Base-by-base conservation (phyloP, 495 filamentous ascomycete species). In the Chaetomium fimeti region DNA sequence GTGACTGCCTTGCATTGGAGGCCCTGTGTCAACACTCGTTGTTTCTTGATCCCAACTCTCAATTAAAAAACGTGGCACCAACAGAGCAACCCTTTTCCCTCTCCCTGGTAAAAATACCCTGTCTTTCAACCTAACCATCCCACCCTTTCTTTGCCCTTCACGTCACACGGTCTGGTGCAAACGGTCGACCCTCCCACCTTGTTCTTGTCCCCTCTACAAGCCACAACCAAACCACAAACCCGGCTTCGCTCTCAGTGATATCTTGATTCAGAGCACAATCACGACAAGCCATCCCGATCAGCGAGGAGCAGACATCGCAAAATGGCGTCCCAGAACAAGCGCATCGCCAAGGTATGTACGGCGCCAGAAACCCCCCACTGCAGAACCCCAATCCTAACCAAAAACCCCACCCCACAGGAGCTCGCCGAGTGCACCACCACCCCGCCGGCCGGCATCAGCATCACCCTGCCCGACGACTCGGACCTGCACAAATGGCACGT, bases 401-500 rank as follows among this genome's bases (percentile, higher is more conserved):
- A 6, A 28, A 68, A 29, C 32, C 32, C 29, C 43, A 20, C 62
- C 29, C 27, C 42, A 16, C 65, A 95, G 91, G 91, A 95, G 74
- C 82, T 90, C 45, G 77, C 77, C 40, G 89, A 93, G 69, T 85
- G 91, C 73, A 83, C 78, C 47, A 75, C 77, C 60, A 79, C 77
- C 59, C 88, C 90, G 12, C 88, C 88, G 0, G 66, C 79, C 0
- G 89, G 89, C 36, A 88, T 93, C 72, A 80, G 71, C 45, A 81
- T 93, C 68, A 73, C 73, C 60, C 82, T 93, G 1, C 79, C 84
- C 52, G 82, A 87, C 64, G 89, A 92, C 59, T 75, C 81, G n/a
- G 85, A 97, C 79, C 76, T 98, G 40, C 87, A 90, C 80, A 84
- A 85, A 51, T 98, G 94, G 94, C 87, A 90, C 68, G 83, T 94